Base-by-base conservation (phyloP, 495 filamentous ascomycete genomes). In the Hypoxylon lenormandii region DNA sequence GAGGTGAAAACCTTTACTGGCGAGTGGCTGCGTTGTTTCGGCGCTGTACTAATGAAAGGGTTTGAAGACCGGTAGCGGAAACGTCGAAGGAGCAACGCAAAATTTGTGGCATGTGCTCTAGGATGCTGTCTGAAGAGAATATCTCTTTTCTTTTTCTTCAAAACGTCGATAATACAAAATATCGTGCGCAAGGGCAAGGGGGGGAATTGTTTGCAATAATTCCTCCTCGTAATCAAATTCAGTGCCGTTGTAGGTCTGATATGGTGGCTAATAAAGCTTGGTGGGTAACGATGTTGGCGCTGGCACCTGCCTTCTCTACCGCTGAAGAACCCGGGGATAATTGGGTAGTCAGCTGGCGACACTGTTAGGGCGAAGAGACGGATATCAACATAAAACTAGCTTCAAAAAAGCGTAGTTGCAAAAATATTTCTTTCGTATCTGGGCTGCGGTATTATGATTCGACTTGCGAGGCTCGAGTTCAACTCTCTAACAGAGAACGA, bases 321-420 rank as follows among this genome's bases (percentile, higher is more conserved):
- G 51, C 47, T 36, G 19, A 47, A 37, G 37, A 52, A 60, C 37
- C 51, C 36, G 33, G 23, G 18, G 43, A 38, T 26, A 28, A 46
- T 60, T 64, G 48, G 16, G 61, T 49, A 18, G 51, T 43, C 42
- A 59, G 46, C 23, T 50, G 52, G 40, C 53, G 60, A 56, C 54
- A 53, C 43, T 65, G 56, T 69, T 63, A 64, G 33, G 73, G 75
- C 73, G 47, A 62, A 66, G 23, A 42, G 22, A 53, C 26, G 55
- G 43, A 28, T 45, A 45, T 57, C 48, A 56, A 57, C 40, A 37
- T 40, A 58, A 78, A 80, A 69, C 76, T 66, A 70, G 66, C 40
- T 30, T 59, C 49, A 81, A 81, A 75, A 81, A 81, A 75, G 80
- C 75, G 81, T 45, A 16, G 8, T 57, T 51, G 79, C 66, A 75